Base-by-base conservation (phyloP, 2,329 filamentous ascomycete species). In the Amauroascus niger region DNA sequence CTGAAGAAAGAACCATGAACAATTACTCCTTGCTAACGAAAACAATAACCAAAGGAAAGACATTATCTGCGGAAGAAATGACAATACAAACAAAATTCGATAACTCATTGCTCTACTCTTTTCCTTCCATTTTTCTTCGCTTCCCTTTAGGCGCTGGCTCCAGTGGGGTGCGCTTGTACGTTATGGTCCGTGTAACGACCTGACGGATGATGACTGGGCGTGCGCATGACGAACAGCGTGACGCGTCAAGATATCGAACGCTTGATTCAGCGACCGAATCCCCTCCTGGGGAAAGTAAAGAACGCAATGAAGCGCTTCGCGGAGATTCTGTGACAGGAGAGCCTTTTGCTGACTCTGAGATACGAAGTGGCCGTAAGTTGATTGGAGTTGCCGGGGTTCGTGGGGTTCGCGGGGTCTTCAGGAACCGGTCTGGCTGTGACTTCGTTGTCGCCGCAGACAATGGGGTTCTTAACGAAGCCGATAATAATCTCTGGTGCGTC, bases 71-170 rank as follows among this genome's bases (percentile, higher is more conserved):
- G n/a, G n/a, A n/a, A n/a, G n/a, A n/a, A n/a, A n/a, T n/a, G n/a
- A n/a, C n/a, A n/a, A n/a, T n/a, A n/a, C n/a, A n/a, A n/a, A n/a
- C n/a, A n/a, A n/a, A n/a, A n/a, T n/a, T n/a, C n/a, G n/a, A n/a
- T 30, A 1, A 8, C 24, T 33, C 35, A n/a, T 45, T 28, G 1
- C 6, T 45, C 32, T 52, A 44, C 40, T 52, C 56, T 22, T 56
- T 55, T 43, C 60, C 56, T 14, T 54, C 53, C 7, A 82, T 71
- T 76, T 88, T 94, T 74, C 90, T 84, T 73, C 89, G 82, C 79
- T 96, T 97, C 59, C 90, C 90, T 69, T 90, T 90, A 6, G 89
- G 91, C 35, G 90, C 88, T 22, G 90, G 87, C 60, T 89, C 87
- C 74, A 97, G 87, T 57, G 65, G 78, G 66, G 86, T 67, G 51